Percentiles rank a stretch among this genome's conserved stretches.
Conservation (phyloP, 2,329 filamentous ascomycete species). For the Neonectria hederae region DNA sequence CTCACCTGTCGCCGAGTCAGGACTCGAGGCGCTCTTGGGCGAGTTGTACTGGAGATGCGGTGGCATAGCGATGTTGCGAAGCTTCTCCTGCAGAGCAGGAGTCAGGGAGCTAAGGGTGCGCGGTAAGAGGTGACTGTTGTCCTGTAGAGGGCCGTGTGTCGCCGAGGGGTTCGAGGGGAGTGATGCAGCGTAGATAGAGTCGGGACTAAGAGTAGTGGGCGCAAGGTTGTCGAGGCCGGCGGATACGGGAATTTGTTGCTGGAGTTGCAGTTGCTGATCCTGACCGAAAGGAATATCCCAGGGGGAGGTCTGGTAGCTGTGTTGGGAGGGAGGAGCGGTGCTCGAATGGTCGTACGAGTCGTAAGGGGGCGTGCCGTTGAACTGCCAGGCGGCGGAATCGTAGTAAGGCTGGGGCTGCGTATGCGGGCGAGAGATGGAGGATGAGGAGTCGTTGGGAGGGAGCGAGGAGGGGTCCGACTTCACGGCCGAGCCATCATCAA, state of each 20-base stretch:
- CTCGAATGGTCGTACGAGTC: conserved; percentile 55
- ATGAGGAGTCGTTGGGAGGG: conserved; percentile 45
- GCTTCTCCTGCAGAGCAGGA: conserved; percentile 67
- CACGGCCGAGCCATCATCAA: conserved; percentile 48
- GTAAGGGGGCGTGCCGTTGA: conserved; percentile 59
- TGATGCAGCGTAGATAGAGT: conserved; percentile 47
- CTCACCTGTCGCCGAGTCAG: conserved; percentile 63
- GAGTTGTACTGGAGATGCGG: conserved; percentile 68
- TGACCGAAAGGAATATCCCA: conserved; percentile 48
- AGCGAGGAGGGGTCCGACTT: conserved; percentile 46
- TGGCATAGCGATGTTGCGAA: conserved; percentile 72
- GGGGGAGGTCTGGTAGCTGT: conserved; percentile 47
- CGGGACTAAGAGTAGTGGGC: conserved; percentile 48
- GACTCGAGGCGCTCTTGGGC: conserved; percentile 66
- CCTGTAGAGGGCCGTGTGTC: conserved; percentile 43
- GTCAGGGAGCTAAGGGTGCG: conserved; percentile 54
- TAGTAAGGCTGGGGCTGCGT: conserved; percentile 42
- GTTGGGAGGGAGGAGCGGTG: conserved; percentile 47
- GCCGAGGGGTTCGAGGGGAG: conserved; percentile 38
- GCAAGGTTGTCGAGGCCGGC: conserved; percentile 46
- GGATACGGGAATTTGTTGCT: conserved; percentile 49
- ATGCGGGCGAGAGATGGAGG: conserved; percentile 45
- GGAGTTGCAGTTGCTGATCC: conserved; percentile 42
- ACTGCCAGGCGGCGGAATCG: conserved; percentile 57
- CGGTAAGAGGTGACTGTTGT: conserved; percentile 44